These are phyloP conservation scores for Canavalia ensiformis DNA, from an alignment of 306 rosid genomes.

Conservation along the genomic window DNA sequence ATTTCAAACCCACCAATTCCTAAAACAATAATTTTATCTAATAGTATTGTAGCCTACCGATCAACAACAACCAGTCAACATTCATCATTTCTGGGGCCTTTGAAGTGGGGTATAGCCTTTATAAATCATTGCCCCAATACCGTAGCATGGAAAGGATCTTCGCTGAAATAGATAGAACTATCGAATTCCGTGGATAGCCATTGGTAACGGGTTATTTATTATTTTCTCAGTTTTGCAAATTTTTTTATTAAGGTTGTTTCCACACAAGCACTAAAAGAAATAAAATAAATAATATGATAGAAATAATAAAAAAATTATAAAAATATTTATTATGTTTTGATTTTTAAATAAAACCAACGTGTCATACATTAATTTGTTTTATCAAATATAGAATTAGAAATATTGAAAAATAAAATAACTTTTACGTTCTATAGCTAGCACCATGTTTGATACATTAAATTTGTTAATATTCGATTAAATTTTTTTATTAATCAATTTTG, in stretches of 20 bases:
- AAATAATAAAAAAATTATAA: too few relatives aligned
- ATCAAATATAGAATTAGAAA: too few relatives aligned
- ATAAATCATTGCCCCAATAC: slow-evolving; percentile 2
- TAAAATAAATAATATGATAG: too few relatives aligned
- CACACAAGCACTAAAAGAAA: too few relatives aligned
- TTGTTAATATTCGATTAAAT: too few relatives aligned
- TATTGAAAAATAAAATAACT: too few relatives aligned
- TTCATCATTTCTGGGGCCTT: slow-evolving; percentile 8
- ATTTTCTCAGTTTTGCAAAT: too few relatives aligned
- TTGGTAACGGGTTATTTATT: too few relatives aligned
- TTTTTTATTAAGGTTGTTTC: too few relatives aligned
- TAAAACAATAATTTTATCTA: not conserved
- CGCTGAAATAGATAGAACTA: not conserved
- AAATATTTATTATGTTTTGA: not conserved
- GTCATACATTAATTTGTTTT: too few relatives aligned
- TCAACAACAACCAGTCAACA: slow-evolving; percentile 40
- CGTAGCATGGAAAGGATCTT: not conserved
- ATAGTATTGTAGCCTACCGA: not conserved
- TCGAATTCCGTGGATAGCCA: not conserved
- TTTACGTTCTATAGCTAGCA: too few relatives aligned
- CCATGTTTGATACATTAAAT: too few relatives aligned
- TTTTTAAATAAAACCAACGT: not conserved
- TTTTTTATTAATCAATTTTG: not conserved
- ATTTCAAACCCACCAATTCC: not conserved
- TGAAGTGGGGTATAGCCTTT: not conserved